Evolutionary conservation across 305 asterid species (phyloP), one percentile per base, ranked within the genome.

Genomic region (Ajuga reptans): DNA sequence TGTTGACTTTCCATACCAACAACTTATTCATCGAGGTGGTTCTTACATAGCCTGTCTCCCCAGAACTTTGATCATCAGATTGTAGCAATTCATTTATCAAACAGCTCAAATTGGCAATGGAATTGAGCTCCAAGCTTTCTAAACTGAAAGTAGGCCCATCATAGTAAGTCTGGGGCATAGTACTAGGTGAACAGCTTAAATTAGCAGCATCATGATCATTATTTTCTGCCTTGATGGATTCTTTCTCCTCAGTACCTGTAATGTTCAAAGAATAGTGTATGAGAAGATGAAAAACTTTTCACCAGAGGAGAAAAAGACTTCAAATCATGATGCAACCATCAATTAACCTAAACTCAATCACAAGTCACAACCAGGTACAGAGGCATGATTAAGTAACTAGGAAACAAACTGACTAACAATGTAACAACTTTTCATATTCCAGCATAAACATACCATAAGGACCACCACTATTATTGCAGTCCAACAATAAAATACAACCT

Each of bases 191-290:
- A 61, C 82, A 81, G 74, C 86, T 77, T 64, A 84, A 57, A 74
- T 76, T 79, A 79, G 80, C 73, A 49, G 56, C 49, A 50, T 83
- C 86, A 12, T 79, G 83, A 69, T 86, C 90, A 47, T 56, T 67
- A 64, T 68, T 73, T 53, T 75, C 84, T 43, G 84, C 76, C 81
- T 84, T 85, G 72, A 51, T 47, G 39, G 84, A 79, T 37, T 76
- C 86, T 73, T 89, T 89, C 84, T 89, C 97, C 81, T 83, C 97
- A 12, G 67, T 62, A 72, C 97, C 99, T 94, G 93, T 47, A 71
- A 55, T 18, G 10, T 41, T 21, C 66, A 18, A 54, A 66, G 45
- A 69, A 50, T 47, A 34, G 9, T 10, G 29, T 29, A 69, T 71
- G 69, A 12, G 56, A 52, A 65, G 33, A 65, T 37, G 33, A 42